These are phyloP conservation scores for Phoenix dactylifera DNA, from an alignment of 176 grass and related monocot species.

Conservation along the genomic window DNA sequence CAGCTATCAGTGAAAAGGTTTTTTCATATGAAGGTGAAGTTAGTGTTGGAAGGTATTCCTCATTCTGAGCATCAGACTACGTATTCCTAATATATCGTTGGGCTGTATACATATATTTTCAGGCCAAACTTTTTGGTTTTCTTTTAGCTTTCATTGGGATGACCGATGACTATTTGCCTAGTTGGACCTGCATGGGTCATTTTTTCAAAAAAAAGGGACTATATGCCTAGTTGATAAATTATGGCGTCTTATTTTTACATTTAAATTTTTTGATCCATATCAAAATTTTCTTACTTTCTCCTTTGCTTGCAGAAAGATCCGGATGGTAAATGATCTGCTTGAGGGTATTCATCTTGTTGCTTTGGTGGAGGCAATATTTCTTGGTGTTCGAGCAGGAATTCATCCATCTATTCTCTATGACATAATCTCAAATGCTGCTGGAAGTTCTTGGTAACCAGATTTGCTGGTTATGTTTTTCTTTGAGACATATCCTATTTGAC, in stretches of 20 bases:
- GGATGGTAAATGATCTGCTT: slow-evolving; percentile 70
- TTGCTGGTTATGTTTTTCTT: not conserved
- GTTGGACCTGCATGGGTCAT: no score
- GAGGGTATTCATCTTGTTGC: slow-evolving; percentile 85
- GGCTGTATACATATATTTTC: not conserved
- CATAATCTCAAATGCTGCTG: slow-evolving; percentile 95
- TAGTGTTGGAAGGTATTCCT: slow-evolving; percentile 57
- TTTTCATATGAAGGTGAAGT: slow-evolving; percentile 67
- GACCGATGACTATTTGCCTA: slow-evolving; percentile 10
- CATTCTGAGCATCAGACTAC: not conserved
- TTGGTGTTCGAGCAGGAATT: slow-evolving; percentile 87
- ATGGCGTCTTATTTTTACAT: not conserved
- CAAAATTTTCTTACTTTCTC: slow-evolving; percentile 2
- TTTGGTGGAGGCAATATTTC: slow-evolving; percentile 89
- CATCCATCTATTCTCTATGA: slow-evolving; percentile 95
- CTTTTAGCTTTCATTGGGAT: slow-evolving; percentile 11
- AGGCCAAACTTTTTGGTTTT: slow-evolving; percentile 1
- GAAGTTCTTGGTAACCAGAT: slow-evolving; percentile 64
- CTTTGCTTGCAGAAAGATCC: slow-evolving; percentile 64
- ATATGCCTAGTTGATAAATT: not conserved
- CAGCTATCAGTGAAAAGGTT: slow-evolving; percentile 56
- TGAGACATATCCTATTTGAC: not conserved
- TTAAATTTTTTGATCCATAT: not conserved
- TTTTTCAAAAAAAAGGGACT: not conserved
- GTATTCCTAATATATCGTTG: not conserved